These are phyloP conservation scores for Neopestalotiopsis rosae DNA, from an alignment of 2,329 filamentous ascomycete species.

Conservation along the genomic window DNA sequence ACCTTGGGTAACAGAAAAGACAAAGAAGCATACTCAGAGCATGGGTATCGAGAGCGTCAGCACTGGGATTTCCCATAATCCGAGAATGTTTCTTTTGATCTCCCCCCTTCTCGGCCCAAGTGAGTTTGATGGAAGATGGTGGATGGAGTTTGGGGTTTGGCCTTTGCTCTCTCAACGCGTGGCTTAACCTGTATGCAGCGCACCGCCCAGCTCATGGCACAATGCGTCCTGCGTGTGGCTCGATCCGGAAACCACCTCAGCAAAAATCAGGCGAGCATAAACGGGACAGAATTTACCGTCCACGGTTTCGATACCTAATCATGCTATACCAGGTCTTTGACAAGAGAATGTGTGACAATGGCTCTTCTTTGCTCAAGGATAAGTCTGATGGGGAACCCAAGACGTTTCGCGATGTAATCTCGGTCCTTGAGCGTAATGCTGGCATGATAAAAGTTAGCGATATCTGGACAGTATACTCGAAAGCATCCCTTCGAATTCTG, in stretches of 20 bases:
- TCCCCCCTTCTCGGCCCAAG: too few species aligned
- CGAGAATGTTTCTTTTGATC: too few species aligned
- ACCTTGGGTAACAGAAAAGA: neutral
- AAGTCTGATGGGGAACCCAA: too few species aligned
- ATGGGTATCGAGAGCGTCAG: too few species aligned
- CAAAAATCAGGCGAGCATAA: constrained; percentile 4
- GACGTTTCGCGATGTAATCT: too few species aligned
- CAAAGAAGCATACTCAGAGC: neutral
- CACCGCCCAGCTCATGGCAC: constrained; percentile 2
- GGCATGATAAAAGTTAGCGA: too few species aligned
- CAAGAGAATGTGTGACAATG: neutral
- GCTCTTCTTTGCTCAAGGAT: neutral
- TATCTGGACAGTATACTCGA: too few species aligned
- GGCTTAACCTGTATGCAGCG: neutral
- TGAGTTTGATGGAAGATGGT: too few species aligned
- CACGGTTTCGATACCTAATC: neutral
- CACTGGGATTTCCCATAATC: too few species aligned
- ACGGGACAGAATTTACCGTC: neutral
- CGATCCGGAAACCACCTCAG: constrained; percentile 11
- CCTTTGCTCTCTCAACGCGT: neutral
- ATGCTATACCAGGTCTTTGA: neutral
- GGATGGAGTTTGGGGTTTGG: neutral
- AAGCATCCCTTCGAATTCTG: too few species aligned
- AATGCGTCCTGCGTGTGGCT: constrained; percentile 8
- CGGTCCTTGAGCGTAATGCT: too few species aligned